phyloP scores from a whole-genome alignment of 352 stramenopile genomes.

The Pythium pyrilobum region DNA sequence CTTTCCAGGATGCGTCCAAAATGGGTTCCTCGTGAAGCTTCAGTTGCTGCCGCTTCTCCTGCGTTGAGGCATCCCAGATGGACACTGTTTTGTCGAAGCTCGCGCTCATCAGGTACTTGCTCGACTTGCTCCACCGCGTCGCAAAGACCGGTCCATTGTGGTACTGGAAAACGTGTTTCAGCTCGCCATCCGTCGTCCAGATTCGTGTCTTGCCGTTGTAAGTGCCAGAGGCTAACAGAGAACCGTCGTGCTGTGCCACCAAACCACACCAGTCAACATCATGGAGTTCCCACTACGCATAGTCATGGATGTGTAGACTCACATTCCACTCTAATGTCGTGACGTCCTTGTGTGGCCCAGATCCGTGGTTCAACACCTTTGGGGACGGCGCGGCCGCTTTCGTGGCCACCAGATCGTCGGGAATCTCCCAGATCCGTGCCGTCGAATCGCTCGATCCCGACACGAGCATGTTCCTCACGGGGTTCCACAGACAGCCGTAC shows the following conservation, averaged over 20 bases:
- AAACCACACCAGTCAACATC: constrained; percentile 19
- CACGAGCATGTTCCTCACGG: constrained; percentile 92
- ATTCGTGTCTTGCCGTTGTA: constrained; percentile 93
- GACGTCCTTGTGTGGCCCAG: constrained; percentile 95
- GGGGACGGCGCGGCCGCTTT: constrained; percentile 31
- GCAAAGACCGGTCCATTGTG: constrained; percentile 85
- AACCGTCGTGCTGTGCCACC: constrained; percentile 72
- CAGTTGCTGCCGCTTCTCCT: constrained; percentile 93
- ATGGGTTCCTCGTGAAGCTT: constrained; percentile 91
- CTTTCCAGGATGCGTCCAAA: constrained; percentile 92
- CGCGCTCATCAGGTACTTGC: constrained; percentile 65
- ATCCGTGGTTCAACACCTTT: constrained; percentile 72
- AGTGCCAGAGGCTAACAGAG: constrained; percentile 91
- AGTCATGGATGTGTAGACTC: no score
- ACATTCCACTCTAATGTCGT: constrained; percentile 98
- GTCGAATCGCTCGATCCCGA: constrained; percentile 95
- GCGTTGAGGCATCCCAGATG: constrained; percentile 76
- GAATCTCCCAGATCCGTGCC: constrained; percentile 92
- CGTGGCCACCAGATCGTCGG: constrained; percentile 41
- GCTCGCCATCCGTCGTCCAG: constrained; percentile 68
- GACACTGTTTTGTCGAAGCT: constrained; percentile 86
- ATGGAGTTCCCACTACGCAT: no score
- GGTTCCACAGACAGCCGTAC: constrained; percentile 98
- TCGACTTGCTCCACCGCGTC: constrained; percentile 77
- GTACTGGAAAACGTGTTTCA: constrained; percentile 79